These are phyloP conservation scores for Verbena officinalis DNA, from an alignment of 257 asterid species.

Conservation along the genomic window DNA sequence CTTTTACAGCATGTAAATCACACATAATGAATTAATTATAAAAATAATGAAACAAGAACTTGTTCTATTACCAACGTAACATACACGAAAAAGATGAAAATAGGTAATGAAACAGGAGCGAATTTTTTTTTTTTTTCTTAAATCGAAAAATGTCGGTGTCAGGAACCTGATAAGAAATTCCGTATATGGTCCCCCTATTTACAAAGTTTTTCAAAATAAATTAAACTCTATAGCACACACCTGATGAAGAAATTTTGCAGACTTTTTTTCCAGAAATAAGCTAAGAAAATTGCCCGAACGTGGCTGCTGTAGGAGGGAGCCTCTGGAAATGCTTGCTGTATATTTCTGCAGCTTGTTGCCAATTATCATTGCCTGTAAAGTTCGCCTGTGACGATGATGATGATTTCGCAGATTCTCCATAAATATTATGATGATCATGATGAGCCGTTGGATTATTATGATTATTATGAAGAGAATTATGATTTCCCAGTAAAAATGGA, in stretches of 20 bases:
- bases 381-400: slow-evolving; percentile 23
- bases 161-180: slow-evolving; percentile 31
- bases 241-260: slow-evolving; percentile 32
- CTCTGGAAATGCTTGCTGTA: slow-evolving; percentile 66
- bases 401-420: slow-evolving; percentile 37
- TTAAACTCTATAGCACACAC: slow-evolving; percentile 56
- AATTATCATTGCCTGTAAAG: slow-evolving; percentile 38
- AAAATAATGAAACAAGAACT: slow-evolving; percentile 13
- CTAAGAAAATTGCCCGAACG: slow-evolving; percentile 74
- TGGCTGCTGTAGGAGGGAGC: slow-evolving; percentile 38
- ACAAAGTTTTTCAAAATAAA: slow-evolving; percentile 46
- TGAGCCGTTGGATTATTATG: slow-evolving; percentile 25
- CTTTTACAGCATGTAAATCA: slow-evolving; percentile 41
- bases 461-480: slow-evolving; percentile 3
- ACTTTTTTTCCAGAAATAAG: slow-evolving; percentile 9
- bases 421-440: slow-evolving; percentile 44
- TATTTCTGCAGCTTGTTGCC: slow-evolving; percentile 54
- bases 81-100: slow-evolving; percentile 32
- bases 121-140: slow-evolving; percentile 7
- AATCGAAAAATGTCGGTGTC: slow-evolving; percentile 47
- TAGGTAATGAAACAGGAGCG: slow-evolving; percentile 19
- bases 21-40: slow-evolving; percentile 28
- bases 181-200: slow-evolving; percentile 61
- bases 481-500: slow-evolving; percentile 51
- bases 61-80: slow-evolving; percentile 28